Percentiles rank a stretch among this genome's conserved stretches.
These are phyloP conservation scores for Xylariales sp. DNA, from an alignment of 2,329 filamentous ascomycete species.

Conservation along the genomic window DNA sequence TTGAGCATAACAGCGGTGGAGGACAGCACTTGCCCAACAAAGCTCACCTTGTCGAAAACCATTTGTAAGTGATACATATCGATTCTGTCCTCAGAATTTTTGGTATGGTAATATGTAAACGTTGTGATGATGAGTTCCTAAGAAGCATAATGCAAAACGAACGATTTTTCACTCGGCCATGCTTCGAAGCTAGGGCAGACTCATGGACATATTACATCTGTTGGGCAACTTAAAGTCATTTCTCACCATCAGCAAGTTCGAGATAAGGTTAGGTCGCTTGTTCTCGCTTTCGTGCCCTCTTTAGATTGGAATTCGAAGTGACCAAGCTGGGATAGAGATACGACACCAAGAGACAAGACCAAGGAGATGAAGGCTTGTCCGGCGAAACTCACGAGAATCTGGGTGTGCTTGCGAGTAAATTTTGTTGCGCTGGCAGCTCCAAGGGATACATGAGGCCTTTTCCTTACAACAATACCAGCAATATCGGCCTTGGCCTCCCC, in stretches of 20 bases:
- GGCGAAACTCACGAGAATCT: constrained; percentile 28
- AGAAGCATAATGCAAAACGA: too few relatives aligned
- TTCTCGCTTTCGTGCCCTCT: constrained; percentile 22
- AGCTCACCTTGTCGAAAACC: constrained; percentile 28
- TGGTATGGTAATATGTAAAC: background rate
- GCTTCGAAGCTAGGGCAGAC: too few relatives aligned
- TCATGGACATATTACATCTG: too few relatives aligned
- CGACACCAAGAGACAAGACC: constrained; percentile 26
- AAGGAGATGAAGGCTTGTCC: constrained; percentile 25
- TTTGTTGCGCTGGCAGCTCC: background rate
- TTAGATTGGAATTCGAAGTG: constrained; percentile 21
- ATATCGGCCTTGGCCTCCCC: constrained; percentile 26
- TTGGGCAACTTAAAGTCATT: too few relatives aligned
- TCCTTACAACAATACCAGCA: constrained; percentile 26
- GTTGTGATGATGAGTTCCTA: background rate
- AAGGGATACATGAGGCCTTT: too few relatives aligned
- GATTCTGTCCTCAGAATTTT: constrained; percentile 11
- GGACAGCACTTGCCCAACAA: constrained; percentile 22
- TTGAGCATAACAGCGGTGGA: background rate
- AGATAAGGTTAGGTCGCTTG: constrained; percentile 24
- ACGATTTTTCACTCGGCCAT: too few relatives aligned
- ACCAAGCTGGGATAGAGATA: constrained; percentile 26
- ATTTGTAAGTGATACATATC: constrained; percentile 28
- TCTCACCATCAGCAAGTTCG: constrained; percentile 28
- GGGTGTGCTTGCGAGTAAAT: background rate